A percentile compares a stretch with the other conserved stretches of the same genome.
Evolutionary conservation across 139 green algal genomes (phyloP).

Genomic region (Chlorella sp.): DNA sequence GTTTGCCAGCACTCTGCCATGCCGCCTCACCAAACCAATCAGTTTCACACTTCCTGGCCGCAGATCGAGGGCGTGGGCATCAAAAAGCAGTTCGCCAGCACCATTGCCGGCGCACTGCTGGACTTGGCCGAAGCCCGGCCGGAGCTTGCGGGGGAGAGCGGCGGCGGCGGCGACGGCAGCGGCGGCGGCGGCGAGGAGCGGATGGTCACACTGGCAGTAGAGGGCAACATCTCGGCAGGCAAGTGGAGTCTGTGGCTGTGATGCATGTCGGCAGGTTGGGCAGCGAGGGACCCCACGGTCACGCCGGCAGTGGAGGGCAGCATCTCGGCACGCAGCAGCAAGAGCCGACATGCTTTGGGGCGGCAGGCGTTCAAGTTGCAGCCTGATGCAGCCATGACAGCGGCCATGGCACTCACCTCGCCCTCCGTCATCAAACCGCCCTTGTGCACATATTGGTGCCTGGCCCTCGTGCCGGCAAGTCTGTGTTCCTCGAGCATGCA

Average conservation of each 20-base stretch:
- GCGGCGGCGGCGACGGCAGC: conserved; percentile 11
- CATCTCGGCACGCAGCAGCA: no score
- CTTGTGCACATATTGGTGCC: no score
- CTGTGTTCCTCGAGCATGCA: no score
- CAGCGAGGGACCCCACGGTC: no score
- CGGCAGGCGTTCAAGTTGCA: no score
- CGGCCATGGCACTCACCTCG: no score
- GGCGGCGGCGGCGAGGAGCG: not conserved
- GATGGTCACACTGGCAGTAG: conserved; percentile 90
- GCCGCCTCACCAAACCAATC: conserved; percentile 20
- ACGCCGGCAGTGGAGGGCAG: no score
- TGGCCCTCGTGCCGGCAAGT: no score
- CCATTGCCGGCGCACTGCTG: conserved; percentile 47
- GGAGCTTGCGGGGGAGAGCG: conserved; percentile 21
- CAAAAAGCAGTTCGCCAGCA: conserved; percentile 37
- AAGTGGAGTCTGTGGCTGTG: conserved; percentile 59
- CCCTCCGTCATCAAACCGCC: no score
- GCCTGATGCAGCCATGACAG: no score
- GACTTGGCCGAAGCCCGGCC: conserved; percentile 40
- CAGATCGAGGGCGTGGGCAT: conserved; percentile 57
- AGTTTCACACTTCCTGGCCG: not conserved
- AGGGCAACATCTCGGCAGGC: conserved; percentile 96
- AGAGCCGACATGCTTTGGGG: no score
- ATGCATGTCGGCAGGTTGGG: no score
- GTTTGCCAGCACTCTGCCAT: conserved; percentile 40